Conservation (phyloP, 2,329 filamentous ascomycete genomes). For the Ceratocystiopsis sp. region DNA sequence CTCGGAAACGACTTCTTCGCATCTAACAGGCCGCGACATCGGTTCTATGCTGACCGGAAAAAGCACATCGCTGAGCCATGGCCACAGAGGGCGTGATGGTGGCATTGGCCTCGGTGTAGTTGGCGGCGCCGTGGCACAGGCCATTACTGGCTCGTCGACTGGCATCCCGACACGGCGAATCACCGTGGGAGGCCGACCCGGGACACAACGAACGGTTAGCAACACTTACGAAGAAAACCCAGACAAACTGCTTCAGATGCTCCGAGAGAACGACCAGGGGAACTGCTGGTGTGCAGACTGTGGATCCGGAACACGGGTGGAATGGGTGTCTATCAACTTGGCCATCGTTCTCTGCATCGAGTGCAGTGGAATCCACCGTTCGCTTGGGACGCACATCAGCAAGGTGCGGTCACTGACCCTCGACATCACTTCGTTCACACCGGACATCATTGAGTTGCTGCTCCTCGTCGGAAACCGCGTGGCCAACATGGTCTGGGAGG, state of each 20-base stretch:
- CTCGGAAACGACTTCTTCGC: constrained; percentile 21
- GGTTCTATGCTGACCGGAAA: constrained; percentile 88
- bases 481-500: constrained; percentile 95
- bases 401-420: constrained; percentile 91
- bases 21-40: constrained; percentile 63
- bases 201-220: constrained; percentile 43
- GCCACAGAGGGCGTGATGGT: constrained; percentile 17
- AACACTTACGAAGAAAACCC: constrained; percentile 66
- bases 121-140: constrained; percentile 18
- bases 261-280: constrained; percentile 79
- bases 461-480: constrained; percentile 84
- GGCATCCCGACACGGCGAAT: constrained; percentile 62
- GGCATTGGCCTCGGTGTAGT: constrained; percentile 23
- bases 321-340: constrained; percentile 98
- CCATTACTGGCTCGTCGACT: constrained; percentile 22
- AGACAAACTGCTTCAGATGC: constrained; percentile 68
- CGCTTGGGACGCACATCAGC: constrained; percentile 90
- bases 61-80: constrained; percentile 50
- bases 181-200: constrained; percentile 78
- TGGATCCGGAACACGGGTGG: constrained; percentile 76
- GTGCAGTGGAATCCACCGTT: constrained; percentile 93
- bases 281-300: constrained; percentile 94
- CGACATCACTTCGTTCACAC: constrained; percentile 90
- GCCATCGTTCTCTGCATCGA: constrained; percentile 95
- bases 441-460: constrained; percentile 89